Base-by-base conservation (phyloP, 225 moss, liverwort and hornwort species). In the Pseudisothecium myosuroides region DNA sequence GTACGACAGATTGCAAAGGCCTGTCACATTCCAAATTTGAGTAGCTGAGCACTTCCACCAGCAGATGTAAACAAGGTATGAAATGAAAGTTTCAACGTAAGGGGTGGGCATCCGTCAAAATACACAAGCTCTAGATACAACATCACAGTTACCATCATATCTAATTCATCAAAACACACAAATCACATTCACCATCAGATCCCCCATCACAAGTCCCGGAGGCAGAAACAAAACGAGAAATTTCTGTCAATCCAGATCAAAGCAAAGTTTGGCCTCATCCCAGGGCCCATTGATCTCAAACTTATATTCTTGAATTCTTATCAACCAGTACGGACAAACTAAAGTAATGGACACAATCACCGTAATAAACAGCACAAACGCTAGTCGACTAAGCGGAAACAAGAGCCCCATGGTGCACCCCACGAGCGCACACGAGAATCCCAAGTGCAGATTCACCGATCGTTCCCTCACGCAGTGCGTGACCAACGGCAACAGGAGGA, bases 251-350 rank as follows among this genome's bases (percentile, higher is more conserved):
- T 95, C 95, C 52, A 95, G 91, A 91, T 95, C 95, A 87, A 99
- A 97, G 92, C 95, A 97, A 73, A 99, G 96, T 81, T 97, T 99
- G 87, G 98, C 97, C 91, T 99, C 98, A 88, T 99, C 97, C 98
- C 98, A 99, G 55, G 97, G 98, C 12, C 98, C 97, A 78, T 96
- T 99, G 88, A 99, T 96, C 95, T 99, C 97, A 82, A 97, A 95
- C 86, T 99, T 99, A 55, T 94, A 99, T 91, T 99, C 95, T 89
- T 99, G 96, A 29, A 97, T 97, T 86, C 93, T 92, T 83, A 99
- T 99, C 60, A 99, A 92, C 98, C 95, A 96, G 87, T 97, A 96
- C 2, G 98, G 97, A 75, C 96, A 97, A 49, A 97, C 93, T 37
- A 96, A 83, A 22, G 96, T 97, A 60, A 99, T 94, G 89, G 97